A percentile compares a stretch with the other conserved stretches of the same genome.
Evolutionary conservation across 2,329 filamentous ascomycete species (phyloP).

Genomic region (Eutypa lata): DNA sequence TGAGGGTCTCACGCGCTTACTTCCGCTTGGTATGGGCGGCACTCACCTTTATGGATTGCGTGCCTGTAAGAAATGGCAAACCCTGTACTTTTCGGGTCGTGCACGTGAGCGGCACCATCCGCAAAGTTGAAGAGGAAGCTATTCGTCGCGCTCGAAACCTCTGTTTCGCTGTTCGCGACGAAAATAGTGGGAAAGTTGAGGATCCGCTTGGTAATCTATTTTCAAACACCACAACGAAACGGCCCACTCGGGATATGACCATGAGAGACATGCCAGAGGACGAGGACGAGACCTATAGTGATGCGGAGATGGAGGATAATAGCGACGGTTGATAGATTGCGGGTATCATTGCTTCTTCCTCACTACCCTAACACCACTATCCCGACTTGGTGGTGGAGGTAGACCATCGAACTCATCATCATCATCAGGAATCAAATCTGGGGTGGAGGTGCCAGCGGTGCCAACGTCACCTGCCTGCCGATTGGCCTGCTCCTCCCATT

Average conservation of each 20-base stretch:
- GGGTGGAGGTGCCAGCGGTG: constrained; percentile 29
- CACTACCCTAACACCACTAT: constrained; percentile 69
- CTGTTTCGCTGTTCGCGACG: constrained; percentile 63
- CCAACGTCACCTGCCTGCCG: constrained; percentile 34
- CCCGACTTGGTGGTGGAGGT: constrained; percentile 41
- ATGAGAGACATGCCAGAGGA: constrained; percentile 38
- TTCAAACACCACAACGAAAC: constrained; percentile 17
- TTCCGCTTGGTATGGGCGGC: constrained; percentile 89
- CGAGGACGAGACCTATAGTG: constrained; percentile 45
- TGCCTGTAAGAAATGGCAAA: constrained; percentile 59
- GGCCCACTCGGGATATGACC: constrained; percentile 14
- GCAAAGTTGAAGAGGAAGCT: constrained; percentile 86
- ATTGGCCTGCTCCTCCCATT: constrained; percentile 72
- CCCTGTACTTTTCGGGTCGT: constrained; percentile 81
- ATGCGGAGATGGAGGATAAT: constrained; percentile 28
- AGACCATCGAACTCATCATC: constrained; percentile 49
- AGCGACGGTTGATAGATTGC: constrained; percentile 24
- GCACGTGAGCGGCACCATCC: constrained; percentile 87
- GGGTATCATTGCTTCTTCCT: constrained; percentile 56
- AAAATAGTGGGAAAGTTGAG: constrained; percentile 16
- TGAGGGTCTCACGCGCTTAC: constrained; percentile 77
- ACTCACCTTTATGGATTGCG: constrained; percentile 71
- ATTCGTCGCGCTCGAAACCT: constrained; percentile 72
- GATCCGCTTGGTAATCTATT: constrained; percentile 38
- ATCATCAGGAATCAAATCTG: constrained; percentile 31